Base-by-base conservation (phyloP, 106 monocot genomes). In the Xerophyta viscosa region DNA sequence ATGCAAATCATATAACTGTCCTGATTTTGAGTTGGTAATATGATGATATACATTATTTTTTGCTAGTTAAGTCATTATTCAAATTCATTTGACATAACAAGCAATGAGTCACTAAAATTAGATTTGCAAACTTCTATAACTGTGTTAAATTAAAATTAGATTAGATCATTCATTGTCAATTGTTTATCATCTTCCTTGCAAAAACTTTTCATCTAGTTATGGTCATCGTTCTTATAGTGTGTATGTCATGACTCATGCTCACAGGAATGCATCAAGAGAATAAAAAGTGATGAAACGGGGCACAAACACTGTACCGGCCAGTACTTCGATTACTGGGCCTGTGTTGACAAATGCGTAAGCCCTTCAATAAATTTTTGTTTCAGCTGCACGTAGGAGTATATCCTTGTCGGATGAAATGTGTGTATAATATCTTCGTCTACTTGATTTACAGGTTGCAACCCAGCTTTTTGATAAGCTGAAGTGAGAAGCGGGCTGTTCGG, bases 261-360 rank as follows among this genome's bases (percentile, higher is more conserved):
- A 37, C 21, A 71, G 71, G 63, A 56, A 63, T 71, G 71, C 30
- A 20, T 46, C n/a, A 55, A 63, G 39, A 36, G 71, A 50, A 48
- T 71, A 6, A 49, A 71, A 24, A 56, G 19, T 4, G 71, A 71
- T 25, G 63, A 71, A 18, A 28, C 49, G 22, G 71, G 63, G 30
- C 26, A 57, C 56, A 71, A 71, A 21, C 71, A 71, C 56, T 71
- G 71, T 46, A 71, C 71, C 1, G 62, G 71, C 6, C 71, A 71
- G 48, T 71, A 71, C 56, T 71, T 71, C 25, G 71, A 71, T 50
- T 71, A 71, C 48, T 71, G 63, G 63, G 26, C 62, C 7, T 71
- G 71, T 49, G 48, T 63, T 24, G 71, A 71, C 42, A 56, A 31
- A 27, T 70, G 70, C 47, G 70, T 70, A 56, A 37, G 70, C 18